These are phyloP conservation scores for Aspergillus homomorphus DNA, from an alignment of 495 filamentous ascomycete genomes.

Conservation along the genomic window DNA sequence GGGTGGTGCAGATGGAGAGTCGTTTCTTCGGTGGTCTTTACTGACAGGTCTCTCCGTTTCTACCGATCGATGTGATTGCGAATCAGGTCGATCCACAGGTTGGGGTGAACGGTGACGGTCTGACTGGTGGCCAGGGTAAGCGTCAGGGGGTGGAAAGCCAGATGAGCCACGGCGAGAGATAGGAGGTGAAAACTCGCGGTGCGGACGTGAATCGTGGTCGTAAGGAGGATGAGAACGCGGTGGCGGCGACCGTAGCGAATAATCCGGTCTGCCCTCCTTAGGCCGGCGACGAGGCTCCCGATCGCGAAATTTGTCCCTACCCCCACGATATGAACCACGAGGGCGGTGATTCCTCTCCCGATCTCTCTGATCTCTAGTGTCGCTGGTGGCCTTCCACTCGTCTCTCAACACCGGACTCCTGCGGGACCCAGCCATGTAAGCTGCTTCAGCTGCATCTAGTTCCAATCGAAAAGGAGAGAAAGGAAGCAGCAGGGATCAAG, in stretches of 20 bases:
- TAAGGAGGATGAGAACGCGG: conserved; percentile 31
- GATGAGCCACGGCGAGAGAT: conserved; percentile 33
- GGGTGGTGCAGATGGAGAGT: conserved; percentile 33
- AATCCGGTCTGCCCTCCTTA: conserved; percentile 32
- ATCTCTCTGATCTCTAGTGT: conserved; percentile 39
- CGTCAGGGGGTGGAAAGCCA: conserved; percentile 20
- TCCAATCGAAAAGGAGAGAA: conserved; percentile 16
- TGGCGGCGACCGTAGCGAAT: conserved; percentile 36
- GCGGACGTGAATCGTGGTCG: conserved; percentile 28
- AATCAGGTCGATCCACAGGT: conserved; percentile 16
- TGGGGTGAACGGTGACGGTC: conserved; percentile 21
- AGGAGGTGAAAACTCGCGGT: conserved; percentile 31
- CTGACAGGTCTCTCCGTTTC: conserved; percentile 15
- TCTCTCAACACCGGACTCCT: conserved; percentile 57
- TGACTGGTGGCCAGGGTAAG: conserved; percentile 11
- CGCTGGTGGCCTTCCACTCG: conserved; percentile 51
- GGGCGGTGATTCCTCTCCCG: conserved; percentile 35
- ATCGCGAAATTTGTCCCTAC: conserved; percentile 35
- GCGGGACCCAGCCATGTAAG: conserved; percentile 56
- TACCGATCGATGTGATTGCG: conserved; percentile 6
- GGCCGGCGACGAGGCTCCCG: conserved; percentile 31
- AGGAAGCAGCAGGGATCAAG: conserved; percentile 11
- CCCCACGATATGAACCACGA: conserved; percentile 39
- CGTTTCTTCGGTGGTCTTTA: conserved; percentile 32
- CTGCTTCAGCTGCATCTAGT: conserved; percentile 43